Evolutionary conservation across 2,329 filamentous ascomycete species (phyloP).

Genomic region (Pleurostoma richardsiae): DNA sequence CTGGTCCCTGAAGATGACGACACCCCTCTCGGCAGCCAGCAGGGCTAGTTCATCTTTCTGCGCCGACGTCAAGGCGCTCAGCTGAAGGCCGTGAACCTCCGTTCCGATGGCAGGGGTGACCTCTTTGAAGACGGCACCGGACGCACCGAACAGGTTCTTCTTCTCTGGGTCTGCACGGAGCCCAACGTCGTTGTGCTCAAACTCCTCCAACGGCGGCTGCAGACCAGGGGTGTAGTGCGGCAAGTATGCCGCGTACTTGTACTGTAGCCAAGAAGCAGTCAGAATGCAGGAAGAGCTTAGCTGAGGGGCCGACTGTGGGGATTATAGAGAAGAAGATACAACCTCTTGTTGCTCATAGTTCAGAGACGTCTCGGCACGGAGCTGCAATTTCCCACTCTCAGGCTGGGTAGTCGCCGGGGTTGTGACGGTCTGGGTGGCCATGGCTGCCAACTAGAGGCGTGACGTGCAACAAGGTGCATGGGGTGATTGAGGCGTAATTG

Average conservation of each 20-base stretch:
- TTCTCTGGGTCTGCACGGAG: slow-evolving; percentile 6
- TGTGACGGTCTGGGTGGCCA: background rate
- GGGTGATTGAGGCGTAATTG: no score
- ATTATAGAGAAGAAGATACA: background rate
- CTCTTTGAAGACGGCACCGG: slow-evolving; percentile 6
- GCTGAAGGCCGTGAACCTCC: slow-evolving; percentile 15
- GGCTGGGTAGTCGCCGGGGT: background rate
- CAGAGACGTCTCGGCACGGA: background rate
- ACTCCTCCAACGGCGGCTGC: slow-evolving; percentile 7
- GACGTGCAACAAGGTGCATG: background rate
- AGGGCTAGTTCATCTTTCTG: slow-evolving; percentile 41
- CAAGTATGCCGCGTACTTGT: slow-evolving; percentile 24
- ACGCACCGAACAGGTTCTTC: slow-evolving; percentile 3
- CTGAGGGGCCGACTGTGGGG: background rate
- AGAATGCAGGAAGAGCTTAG: background rate
- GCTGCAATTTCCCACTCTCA: background rate
- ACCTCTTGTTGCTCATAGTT: background rate
- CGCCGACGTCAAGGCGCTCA: slow-evolving; percentile 19
- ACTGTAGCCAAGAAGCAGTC: slow-evolving; percentile 9
- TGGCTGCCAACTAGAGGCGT: background rate
- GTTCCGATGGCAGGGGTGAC: slow-evolving; percentile 12
- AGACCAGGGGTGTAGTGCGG: slow-evolving; percentile 17
- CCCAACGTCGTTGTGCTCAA: slow-evolving; percentile 7
- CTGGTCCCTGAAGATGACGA: slow-evolving; percentile 37
- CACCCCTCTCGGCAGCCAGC: slow-evolving; percentile 33